Percentiles rank a stretch among this genome's conserved stretches.
phyloP scores from a whole-genome alignment of 192 early-diverging fungal species.

The Anaeromyces robustus region DNA sequence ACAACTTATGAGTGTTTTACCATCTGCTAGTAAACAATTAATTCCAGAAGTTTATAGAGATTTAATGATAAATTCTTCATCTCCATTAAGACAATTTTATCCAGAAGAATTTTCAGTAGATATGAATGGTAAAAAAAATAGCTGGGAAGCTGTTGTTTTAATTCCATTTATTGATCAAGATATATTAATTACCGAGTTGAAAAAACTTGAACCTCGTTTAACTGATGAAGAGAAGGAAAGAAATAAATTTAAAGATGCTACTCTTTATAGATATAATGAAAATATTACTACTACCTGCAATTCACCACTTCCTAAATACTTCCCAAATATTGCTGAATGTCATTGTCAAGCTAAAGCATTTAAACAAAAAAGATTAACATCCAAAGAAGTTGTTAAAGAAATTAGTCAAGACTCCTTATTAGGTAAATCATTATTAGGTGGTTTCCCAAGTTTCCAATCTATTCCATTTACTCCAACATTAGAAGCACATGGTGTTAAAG shows the following conservation, averaged over 20 bases:
- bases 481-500: constrained; percentile 62
- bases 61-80: constrained; percentile 66
- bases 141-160: constrained; percentile 97
- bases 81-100: constrained; percentile 93
- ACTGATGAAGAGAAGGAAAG: constrained; percentile 37
- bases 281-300: constrained; percentile 2
- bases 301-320: constrained; percentile 43
- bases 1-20: constrained; percentile 97
- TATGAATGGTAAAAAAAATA: constrained; percentile 95
- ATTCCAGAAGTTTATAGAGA: constrained; percentile 62
- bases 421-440: constrained; percentile 40
- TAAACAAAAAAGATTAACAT: constrained; percentile 41
- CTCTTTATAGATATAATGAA: constrained; percentile 5
- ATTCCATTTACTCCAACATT: constrained; percentile 50
- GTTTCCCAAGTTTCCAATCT: constrained; percentile 82
- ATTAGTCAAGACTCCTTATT: constrained; percentile 43
- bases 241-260: constrained; percentile 36
- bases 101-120: constrained; percentile 81
- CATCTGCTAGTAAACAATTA: constrained; percentile 64
- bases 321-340: constrained; percentile 51
- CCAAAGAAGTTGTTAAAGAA: constrained; percentile 28
- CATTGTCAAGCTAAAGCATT: constrained; percentile 32
- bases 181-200: constrained; percentile 69
- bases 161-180: constrained; percentile 91
- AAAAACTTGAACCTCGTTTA: constrained; percentile 39